Conservation (phyloP, 2,329 filamentous ascomycete species). For the Coniochaeta sp. region DNA sequence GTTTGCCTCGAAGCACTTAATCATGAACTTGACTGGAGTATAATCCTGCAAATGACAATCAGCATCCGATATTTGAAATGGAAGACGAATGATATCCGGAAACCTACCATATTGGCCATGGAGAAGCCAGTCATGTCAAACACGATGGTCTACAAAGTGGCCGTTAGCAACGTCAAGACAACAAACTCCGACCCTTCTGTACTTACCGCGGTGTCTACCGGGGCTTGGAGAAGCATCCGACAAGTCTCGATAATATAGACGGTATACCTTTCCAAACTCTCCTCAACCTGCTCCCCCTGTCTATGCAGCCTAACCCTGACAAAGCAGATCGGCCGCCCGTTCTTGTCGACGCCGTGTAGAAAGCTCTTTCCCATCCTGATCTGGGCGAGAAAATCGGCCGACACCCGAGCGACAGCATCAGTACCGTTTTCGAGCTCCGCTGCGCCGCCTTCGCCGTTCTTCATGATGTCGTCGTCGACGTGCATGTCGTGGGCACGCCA, state of each 20-base stretch:
- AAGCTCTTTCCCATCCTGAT: slow-evolving; percentile 89
- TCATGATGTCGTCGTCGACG: slow-evolving; percentile 84
- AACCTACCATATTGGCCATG: slow-evolving; percentile 80
- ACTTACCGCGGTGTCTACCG: slow-evolving; percentile 86
- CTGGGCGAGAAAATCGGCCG: slow-evolving; percentile 74
- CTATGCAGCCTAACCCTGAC: slow-evolving; percentile 78
- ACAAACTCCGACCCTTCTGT: neutral
- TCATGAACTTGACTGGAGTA: slow-evolving; percentile 96
- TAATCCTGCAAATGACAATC: slow-evolving; percentile 58
- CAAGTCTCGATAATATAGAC: slow-evolving; percentile 93
- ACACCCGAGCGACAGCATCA: slow-evolving; percentile 58
- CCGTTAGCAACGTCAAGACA: neutral
- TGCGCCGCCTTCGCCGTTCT: slow-evolving; percentile 64
- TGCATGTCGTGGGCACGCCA: slow-evolving; percentile 81
- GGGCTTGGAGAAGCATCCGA: slow-evolving; percentile 70
- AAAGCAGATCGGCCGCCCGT: slow-evolving; percentile 78
- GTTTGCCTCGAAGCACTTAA: slow-evolving; percentile 98
- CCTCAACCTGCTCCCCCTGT: slow-evolving; percentile 73
- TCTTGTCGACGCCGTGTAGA: slow-evolving; percentile 78
- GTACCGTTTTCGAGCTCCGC: slow-evolving; percentile 48
- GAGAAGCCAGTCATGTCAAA: slow-evolving; percentile 96
- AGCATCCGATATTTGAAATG: slow-evolving; percentile 6
- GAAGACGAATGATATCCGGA: neutral
- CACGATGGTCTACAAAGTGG: slow-evolving; percentile 61
- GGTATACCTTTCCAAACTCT: slow-evolving; percentile 80